Evolutionary conservation across 2,329 filamentous ascomycete genomes (phyloP).

Genomic region (Ophiognomonia clavigignenti-juglandacearum): DNA sequence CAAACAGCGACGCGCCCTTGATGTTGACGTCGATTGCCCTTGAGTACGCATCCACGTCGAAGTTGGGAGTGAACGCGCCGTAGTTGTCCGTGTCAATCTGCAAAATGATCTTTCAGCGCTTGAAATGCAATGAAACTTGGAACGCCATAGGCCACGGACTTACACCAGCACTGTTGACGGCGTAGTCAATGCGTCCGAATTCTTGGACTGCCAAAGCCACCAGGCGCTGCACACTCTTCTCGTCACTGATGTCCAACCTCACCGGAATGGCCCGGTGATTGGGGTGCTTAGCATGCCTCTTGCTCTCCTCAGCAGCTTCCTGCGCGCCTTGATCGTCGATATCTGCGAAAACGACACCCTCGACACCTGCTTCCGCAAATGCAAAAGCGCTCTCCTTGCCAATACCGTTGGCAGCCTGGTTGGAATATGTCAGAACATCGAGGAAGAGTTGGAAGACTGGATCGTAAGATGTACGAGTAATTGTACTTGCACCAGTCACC

Average conservation of each 20-base stretch:
- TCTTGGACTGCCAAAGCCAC: not conserved
- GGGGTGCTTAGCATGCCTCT: not conserved
- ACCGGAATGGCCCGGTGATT: not conserved
- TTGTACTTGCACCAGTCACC: too few relatives aligned
- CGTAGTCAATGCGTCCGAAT: constrained; percentile 3
- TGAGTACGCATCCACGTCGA: not conserved
- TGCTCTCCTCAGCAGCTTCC: constrained; percentile 3
- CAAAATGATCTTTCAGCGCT: too few relatives aligned
- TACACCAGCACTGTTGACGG: constrained; percentile 10
- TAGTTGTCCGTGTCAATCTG: not conserved
- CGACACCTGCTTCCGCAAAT: constrained; percentile 4
- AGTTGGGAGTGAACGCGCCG: not conserved
- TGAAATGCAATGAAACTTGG: too few relatives aligned
- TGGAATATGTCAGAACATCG: too few relatives aligned
- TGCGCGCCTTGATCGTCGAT: constrained; percentile 5
- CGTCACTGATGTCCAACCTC: not conserved
- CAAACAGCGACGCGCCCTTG: not conserved
- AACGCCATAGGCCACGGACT: too few relatives aligned
- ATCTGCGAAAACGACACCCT: constrained; percentile 8
- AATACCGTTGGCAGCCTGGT: constrained; percentile 6
- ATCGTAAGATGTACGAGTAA: too few relatives aligned
- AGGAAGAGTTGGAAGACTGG: too few relatives aligned
- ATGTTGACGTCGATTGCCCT: not conserved
- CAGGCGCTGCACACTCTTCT: not conserved
- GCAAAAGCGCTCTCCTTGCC: constrained; percentile 6